Base-by-base conservation (phyloP, 257 asterid species). In the Handroanthus guayacan region DNA sequence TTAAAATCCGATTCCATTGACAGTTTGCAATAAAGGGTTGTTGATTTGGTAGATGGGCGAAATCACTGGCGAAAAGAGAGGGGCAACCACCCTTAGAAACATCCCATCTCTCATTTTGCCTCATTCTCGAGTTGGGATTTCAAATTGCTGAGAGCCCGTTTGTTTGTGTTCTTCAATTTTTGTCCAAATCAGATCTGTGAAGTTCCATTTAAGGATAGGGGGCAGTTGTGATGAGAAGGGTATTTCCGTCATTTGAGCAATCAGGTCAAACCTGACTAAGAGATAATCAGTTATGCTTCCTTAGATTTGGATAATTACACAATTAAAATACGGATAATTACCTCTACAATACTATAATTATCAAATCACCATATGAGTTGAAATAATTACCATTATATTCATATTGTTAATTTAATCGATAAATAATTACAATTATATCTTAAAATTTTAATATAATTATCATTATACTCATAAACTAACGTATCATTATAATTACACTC, bases 21-120 rank as follows among this genome's bases (percentile, higher is more conserved):
- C 74, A 11, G 14, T 13, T 34, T 6, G 61, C 58, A 1, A 1
- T 44, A 37, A 75, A 43, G 81, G 81, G 81, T 18, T 82, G 79
- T 75, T 75, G 64, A 51, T 57, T 67, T 34, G 34, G 9, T 5
- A 5, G 44, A 0, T 4, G 20, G 31, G 57, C 9, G 77, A 76
- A 69, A 81, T 82, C 86, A 72, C 18, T 5, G 84, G 68, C 80
- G 41, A 62, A 45, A 62, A 67, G 64, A 79, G 86, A 79, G 73
- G 85, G 79, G 78, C 81, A 84, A 82, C 81, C 67, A 80, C 84
- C 86, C 84, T 69, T 41, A 11, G 43, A 51, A 73, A 58, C 76
- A 74, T 52, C 72, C 80, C 74, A 11, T 62, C 75, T 63, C 82
- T 62, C 81, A 25, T 54, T 11, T 9, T 31, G 31, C 62, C 80